Conservation (phyloP, 257 asterid species). For the Eucommia ulmoides region DNA sequence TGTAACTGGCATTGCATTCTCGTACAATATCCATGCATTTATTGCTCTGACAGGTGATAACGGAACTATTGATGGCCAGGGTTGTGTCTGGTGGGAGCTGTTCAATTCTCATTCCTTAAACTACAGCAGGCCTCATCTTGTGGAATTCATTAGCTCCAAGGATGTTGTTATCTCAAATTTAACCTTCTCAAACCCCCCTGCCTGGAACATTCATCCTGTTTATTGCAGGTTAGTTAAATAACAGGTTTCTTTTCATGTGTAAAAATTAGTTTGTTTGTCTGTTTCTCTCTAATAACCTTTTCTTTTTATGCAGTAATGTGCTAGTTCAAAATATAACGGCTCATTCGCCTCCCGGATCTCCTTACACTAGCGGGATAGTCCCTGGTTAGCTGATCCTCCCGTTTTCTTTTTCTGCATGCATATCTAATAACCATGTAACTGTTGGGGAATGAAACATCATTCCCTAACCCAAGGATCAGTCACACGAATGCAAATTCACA, state of each 20-base stretch:
- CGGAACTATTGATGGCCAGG: constrained; percentile 95
- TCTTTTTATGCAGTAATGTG: constrained; percentile 49
- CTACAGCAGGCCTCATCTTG: constrained; percentile 83
- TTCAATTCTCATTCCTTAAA: constrained; percentile 42
- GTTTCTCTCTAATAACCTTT: not conserved
- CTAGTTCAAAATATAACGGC: constrained; percentile 81
- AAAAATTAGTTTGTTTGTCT: not conserved
- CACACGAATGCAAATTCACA: no score
- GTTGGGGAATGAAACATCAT: no score
- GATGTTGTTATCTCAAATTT: constrained; percentile 74
- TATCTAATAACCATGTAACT: no score
- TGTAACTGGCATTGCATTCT: not conserved
- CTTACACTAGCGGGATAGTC: constrained; percentile 70
- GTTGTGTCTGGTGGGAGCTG: constrained; percentile 90
- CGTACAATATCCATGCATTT: constrained; percentile 1
- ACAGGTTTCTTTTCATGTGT: not conserved
- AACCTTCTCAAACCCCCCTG: constrained; percentile 84
- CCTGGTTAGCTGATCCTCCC: no score
- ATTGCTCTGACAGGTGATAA: constrained; percentile 52
- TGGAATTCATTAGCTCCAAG: constrained; percentile 54
- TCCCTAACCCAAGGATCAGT: no score
- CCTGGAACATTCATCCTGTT: constrained; percentile 76
- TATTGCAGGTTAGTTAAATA: constrained; percentile 73
- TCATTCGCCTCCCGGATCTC: constrained; percentile 72
- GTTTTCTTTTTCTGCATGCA: no score